Conservation (phyloP, 2,329 filamentous ascomycete genomes). For the Botrytis medusae region DNA sequence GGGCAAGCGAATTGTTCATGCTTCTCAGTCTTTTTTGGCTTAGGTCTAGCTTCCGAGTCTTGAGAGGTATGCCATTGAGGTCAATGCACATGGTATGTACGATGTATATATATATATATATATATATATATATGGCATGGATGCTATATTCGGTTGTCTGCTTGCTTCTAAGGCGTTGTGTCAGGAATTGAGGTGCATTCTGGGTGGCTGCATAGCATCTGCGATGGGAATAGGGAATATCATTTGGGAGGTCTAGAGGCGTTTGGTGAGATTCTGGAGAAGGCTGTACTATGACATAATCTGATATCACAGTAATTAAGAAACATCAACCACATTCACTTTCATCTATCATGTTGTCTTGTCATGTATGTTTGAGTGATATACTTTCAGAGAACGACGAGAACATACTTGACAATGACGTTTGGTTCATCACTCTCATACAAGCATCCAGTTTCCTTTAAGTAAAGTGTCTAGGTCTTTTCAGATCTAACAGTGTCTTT, state of each 20-base stretch:
- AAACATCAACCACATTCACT: neutral
- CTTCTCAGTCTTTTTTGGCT: neutral
- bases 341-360: neutral
- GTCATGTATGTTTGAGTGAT: neutral
- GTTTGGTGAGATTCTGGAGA: neutral
- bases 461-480: neutral
- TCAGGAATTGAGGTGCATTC: conserved; percentile 22
- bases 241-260: neutral
- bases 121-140: conserved; percentile 24
- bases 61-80: conserved; percentile 19
- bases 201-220: conserved; percentile 29
- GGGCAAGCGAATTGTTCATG: conserved; percentile 12
- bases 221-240: conserved; percentile 3
- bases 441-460: neutral
- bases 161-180: conserved; percentile 23
- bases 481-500: neutral
- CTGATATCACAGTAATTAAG: conserved; percentile 7
- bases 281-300: conserved; percentile 15
- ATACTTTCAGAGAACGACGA: neutral
- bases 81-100: conserved; percentile 22
- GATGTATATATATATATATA: conserved; percentile 23
- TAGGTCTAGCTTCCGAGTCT: conserved; percentile 11
- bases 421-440: neutral
- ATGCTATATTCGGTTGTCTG: conserved; percentile 26
- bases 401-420: neutral